A percentile compares a stretch with the other conserved stretches of the same genome.
Evolutionary conservation across 331 rosid genomes (phyloP).

Genomic region (Ulmus americana): DNA sequence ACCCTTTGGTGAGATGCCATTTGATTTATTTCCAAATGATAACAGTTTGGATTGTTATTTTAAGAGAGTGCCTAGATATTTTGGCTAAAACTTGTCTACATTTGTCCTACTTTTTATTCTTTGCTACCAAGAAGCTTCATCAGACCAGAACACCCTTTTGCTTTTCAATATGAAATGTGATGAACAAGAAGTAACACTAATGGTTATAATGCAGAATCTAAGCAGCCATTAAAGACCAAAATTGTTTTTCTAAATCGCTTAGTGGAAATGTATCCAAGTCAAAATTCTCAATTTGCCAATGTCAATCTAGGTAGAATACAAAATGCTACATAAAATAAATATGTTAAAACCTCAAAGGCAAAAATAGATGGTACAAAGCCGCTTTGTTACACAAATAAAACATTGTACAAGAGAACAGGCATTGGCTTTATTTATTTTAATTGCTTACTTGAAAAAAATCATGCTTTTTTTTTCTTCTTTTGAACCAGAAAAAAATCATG

Average conservation of each 20-base stretch:
- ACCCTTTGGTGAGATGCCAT: background rate
- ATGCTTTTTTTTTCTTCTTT: background rate
- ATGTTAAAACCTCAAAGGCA: background rate
- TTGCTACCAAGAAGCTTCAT: too few relatives aligned
- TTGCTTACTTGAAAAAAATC: background rate
- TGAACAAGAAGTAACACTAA: too few relatives aligned
- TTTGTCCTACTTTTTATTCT: too few relatives aligned
- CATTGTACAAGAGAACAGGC: slow-evolving; percentile 12
- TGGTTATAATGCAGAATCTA: too few relatives aligned
- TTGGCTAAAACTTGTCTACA: too few relatives aligned
- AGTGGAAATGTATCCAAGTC: background rate
- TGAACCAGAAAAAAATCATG: slow-evolving; percentile 9
- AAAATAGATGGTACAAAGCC: background rate
- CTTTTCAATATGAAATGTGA: too few relatives aligned
- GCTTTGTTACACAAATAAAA: background rate
- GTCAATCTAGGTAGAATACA: background rate
- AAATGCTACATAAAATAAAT: background rate
- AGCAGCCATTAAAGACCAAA: background rate
- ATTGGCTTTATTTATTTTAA: slow-evolving; percentile 25
- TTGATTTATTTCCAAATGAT: too few relatives aligned
- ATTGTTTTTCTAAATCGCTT: background rate
- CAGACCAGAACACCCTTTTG: too few relatives aligned
- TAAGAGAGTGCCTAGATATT: too few relatives aligned
- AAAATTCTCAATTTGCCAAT: background rate
- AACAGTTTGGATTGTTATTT: too few relatives aligned